A percentile compares a stretch with the other conserved stretches of the same genome.
Evolutionary conservation across 306 rosid genomes (phyloP).

Genomic region (Geum urbanum): DNA sequence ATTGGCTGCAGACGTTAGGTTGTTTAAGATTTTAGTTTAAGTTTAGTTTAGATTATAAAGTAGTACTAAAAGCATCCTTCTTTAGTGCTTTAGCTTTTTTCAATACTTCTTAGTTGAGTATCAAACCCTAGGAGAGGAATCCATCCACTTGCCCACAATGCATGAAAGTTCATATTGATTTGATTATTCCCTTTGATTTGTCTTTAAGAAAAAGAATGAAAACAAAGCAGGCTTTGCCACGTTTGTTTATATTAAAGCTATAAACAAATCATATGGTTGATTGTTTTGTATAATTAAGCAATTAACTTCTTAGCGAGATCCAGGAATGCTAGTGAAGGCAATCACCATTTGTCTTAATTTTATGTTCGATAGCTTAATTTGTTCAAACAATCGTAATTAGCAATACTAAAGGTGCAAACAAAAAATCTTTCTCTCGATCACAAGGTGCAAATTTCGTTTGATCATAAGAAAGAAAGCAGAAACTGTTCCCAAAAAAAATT

Average conservation of each 20-base stretch:
- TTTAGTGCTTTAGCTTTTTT: constrained; percentile 16
- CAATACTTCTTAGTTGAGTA: not conserved
- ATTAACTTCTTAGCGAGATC: not conserved
- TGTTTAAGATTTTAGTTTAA: constrained; percentile 4
- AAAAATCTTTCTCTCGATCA: no score
- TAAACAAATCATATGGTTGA: no score
- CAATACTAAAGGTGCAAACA: not conserved
- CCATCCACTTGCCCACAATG: constrained; percentile 15
- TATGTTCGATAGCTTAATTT: not conserved
- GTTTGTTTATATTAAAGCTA: not conserved
- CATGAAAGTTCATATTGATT: not conserved
- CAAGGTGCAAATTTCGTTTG: no score
- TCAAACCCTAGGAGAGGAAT: not conserved
- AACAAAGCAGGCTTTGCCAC: not conserved
- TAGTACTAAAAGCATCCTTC: constrained; percentile 7
- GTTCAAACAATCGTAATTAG: not conserved
- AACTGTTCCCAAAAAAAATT: not conserved
- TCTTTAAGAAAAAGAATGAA: not conserved
- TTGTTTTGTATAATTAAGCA: no score
- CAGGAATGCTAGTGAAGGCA: not conserved
- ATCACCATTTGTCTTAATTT: not conserved
- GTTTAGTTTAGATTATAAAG: not conserved
- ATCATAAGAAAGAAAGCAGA: no score
- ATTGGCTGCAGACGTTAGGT: constrained; percentile 13
- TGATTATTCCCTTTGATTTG: not conserved